Percentiles rank a stretch among this genome's conserved stretches.
phyloP scores from a whole-genome alignment of 2,329 filamentous ascomycete species.

The Stachybotrys elegans region DNA sequence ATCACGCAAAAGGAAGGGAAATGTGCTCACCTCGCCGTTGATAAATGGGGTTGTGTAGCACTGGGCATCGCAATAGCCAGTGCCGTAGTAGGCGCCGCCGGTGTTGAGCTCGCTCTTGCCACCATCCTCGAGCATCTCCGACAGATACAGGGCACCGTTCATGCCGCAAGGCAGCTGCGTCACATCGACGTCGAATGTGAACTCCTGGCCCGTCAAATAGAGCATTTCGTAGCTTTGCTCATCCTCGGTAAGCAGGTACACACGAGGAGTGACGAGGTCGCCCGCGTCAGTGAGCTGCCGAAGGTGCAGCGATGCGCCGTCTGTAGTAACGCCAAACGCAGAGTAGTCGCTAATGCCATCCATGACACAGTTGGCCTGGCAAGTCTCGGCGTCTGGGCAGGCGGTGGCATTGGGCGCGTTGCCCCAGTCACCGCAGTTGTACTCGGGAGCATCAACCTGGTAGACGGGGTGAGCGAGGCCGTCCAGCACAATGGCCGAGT shows the following conservation, averaged over 20 bases:
- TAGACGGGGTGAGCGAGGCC: conserved; percentile 38
- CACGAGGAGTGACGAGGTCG: conserved; percentile 29
- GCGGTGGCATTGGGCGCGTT: conserved; percentile 30
- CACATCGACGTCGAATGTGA: conserved; percentile 60
- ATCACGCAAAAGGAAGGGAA: too few relatives aligned
- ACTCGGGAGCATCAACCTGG: conserved; percentile 24
- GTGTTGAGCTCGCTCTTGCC: conserved; percentile 47
- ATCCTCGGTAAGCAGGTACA: conserved; percentile 51
- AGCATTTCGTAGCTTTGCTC: conserved; percentile 54
- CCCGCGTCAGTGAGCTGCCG: conserved; percentile 19
- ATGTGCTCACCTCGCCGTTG: conserved; percentile 33
- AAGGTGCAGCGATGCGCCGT: conserved; percentile 17
- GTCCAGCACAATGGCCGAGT: conserved; percentile 44
- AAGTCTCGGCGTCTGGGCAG: conserved; percentile 42
- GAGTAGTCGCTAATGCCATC: conserved; percentile 43
- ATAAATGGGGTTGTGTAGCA: conserved; percentile 45
- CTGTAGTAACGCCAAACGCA: conserved; percentile 19
- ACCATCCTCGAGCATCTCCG: conserved; percentile 50
- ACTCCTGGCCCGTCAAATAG: conserved; percentile 53
- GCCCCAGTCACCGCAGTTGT: conserved; percentile 27
- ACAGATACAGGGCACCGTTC: conserved; percentile 60
- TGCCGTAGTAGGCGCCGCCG: conserved; percentile 54
- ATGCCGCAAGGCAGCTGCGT: conserved; percentile 59
- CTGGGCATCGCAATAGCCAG: conserved; percentile 57
- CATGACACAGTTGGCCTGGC: conserved; percentile 46